Percentiles rank a stretch among this genome's conserved stretches.
Evolutionary conservation across 371 early-diverging fungal species (phyloP).

Genomic region (Gilbertella persicaria): DNA sequence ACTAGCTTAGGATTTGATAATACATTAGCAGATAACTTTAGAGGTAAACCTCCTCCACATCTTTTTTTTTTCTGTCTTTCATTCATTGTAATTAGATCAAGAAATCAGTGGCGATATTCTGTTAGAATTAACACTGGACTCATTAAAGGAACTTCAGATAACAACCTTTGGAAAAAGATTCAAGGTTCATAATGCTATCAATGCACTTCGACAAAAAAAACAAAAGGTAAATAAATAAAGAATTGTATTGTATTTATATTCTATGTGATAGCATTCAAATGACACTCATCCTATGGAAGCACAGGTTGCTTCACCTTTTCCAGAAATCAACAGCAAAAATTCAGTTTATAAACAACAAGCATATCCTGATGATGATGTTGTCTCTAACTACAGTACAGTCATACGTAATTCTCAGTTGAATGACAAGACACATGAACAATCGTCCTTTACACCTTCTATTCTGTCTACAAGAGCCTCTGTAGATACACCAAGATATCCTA

Average conservation of each 20-base stretch:
- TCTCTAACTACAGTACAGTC: conserved; percentile 34
- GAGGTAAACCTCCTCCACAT: conserved; percentile 39
- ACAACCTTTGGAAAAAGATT: conserved; percentile 71
- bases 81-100: conserved; percentile 44
- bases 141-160: conserved; percentile 73
- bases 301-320: conserved; percentile 5
- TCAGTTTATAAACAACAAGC: conserved; percentile 7
- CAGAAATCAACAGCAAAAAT: conserved; percentile 1
- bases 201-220: conserved; percentile 41
- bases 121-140: conserved; percentile 62
- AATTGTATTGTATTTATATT: background rate
- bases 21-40: conserved; percentile 52
- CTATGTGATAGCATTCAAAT: background rate
- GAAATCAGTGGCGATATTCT: conserved; percentile 75
- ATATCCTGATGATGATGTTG: conserved; percentile 32
- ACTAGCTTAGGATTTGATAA: conserved; percentile 56
- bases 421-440: background rate
- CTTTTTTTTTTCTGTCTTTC: background rate
- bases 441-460: conserved; percentile 12
- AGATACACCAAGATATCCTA: background rate
- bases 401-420: conserved; percentile 19
- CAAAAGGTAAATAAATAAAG: conserved; percentile 7
- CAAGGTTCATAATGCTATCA: conserved; percentile 69
- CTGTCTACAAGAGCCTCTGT: conserved; percentile 1
- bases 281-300: conserved; percentile 3